Evolutionary conservation across 148 eudicot genomes (phyloP).

Genomic region (Pouteria glomerata): DNA sequence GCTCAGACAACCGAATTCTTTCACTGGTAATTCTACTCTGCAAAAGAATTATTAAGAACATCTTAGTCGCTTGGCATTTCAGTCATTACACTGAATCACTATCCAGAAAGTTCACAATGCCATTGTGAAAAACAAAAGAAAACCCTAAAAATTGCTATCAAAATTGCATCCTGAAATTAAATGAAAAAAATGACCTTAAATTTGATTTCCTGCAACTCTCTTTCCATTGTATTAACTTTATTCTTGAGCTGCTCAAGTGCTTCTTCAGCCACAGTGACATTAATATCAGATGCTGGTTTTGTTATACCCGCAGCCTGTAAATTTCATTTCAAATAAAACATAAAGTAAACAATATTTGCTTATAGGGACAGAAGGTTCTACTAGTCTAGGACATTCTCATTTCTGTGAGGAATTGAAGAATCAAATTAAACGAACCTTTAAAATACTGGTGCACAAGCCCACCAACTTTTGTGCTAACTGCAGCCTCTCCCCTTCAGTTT

Average conservation of each 20-base stretch:
- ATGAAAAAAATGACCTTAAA: constrained; percentile 38
- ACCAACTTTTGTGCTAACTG: constrained; percentile 63
- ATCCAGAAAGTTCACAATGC: neutral
- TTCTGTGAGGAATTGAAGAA: neutral
- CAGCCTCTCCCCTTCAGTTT: constrained; percentile 64
- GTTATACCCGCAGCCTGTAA: constrained; percentile 69
- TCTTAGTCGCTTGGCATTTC: neutral
- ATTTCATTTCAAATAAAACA: neutral
- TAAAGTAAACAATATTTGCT: neutral
- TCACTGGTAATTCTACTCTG: constrained; percentile 59
- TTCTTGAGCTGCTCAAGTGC: constrained; percentile 56
- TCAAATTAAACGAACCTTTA: constrained; percentile 46
- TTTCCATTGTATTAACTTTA: constrained; percentile 45
- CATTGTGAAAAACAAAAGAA: neutral
- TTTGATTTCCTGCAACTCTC: constrained; percentile 59
- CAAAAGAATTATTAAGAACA: neutral
- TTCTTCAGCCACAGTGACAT: constrained; percentile 52
- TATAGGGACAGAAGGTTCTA: neutral
- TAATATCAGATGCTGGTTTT: constrained; percentile 45
- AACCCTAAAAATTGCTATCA: neutral
- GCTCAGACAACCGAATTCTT: constrained; percentile 54
- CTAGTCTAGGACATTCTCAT: neutral
- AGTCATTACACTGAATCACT: too few relatives aligned
- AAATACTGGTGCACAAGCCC: constrained; percentile 66
- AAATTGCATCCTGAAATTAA: neutral